These are phyloP conservation scores for Leptodermis oblonga DNA, from an alignment of 257 asterid species.

Conservation along the genomic window DNA sequence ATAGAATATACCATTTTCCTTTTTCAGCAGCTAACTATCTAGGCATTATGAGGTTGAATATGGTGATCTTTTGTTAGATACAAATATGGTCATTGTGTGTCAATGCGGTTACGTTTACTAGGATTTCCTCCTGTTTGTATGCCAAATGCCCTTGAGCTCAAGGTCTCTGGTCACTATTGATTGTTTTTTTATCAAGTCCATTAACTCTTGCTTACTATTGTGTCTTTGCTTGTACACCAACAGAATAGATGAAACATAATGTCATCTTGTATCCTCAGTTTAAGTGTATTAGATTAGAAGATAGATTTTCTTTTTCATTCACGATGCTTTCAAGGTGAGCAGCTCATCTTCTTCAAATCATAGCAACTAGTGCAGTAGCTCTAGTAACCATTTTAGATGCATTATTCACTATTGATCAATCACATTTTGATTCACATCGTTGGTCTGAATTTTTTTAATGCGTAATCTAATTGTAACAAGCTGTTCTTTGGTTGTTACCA, in stretches of 20 bases:
- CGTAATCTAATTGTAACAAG: not conserved
- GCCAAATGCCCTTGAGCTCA: not conserved
- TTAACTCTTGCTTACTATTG: not conserved
- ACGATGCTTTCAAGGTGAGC: not conserved
- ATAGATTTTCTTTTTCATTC: not conserved
- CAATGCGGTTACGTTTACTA: not conserved
- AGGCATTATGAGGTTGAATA: not conserved
- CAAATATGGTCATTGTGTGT: not conserved
- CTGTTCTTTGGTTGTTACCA: not conserved
- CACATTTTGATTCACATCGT: not conserved
- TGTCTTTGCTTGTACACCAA: not conserved
- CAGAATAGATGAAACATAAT: not conserved
- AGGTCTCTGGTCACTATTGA: not conserved
- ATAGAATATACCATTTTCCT: no score
- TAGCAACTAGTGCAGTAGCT: not conserved
- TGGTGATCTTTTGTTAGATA: not conserved
- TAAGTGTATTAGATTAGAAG: not conserved
- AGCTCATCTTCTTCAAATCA: not conserved
- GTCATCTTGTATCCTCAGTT: not conserved
- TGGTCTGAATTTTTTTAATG: not conserved
- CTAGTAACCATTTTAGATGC: not conserved
- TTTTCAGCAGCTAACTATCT: not conserved
- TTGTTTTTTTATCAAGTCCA: not conserved
- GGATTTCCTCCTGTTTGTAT: not conserved
- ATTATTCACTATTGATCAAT: not conserved